Conservation (phyloP, 2,329 filamentous ascomycete species). For the Huntiella moniliformis region DNA sequence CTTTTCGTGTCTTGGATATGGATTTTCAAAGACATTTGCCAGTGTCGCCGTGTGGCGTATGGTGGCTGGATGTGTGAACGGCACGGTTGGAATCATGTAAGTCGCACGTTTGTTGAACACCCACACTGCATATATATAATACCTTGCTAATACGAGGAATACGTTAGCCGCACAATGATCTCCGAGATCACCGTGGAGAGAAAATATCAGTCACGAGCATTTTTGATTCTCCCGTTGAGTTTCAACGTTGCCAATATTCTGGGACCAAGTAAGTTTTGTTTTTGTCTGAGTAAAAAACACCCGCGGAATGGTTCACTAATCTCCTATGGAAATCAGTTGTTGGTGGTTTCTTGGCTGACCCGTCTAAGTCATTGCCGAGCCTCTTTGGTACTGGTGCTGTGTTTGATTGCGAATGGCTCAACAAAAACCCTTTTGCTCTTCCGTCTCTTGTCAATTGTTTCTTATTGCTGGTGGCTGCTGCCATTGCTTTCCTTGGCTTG, state of each 20-base stretch:
- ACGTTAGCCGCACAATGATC: constrained; percentile 26
- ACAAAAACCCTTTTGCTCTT: constrained; percentile 46
- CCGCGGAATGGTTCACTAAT: not conserved
- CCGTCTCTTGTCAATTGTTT: constrained; percentile 48
- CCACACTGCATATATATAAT: no score
- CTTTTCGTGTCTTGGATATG: constrained; percentile 50
- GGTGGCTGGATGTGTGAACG: constrained; percentile 39
- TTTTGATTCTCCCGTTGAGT: constrained; percentile 28
- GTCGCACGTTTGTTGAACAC: constrained; percentile 11
- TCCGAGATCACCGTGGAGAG: constrained; percentile 30
- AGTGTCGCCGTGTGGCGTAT: constrained; percentile 46
- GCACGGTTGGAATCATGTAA: constrained; percentile 30
- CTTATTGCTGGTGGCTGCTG: constrained; percentile 36
- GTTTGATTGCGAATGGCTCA: constrained; percentile 46
- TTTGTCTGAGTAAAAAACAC: not conserved
- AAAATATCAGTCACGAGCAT: constrained; percentile 29
- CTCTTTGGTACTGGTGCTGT: constrained; percentile 42
- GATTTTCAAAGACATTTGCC: constrained; percentile 47
- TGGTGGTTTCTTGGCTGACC: constrained; percentile 51
- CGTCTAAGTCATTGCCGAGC: constrained; percentile 38
- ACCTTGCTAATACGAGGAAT: not conserved
- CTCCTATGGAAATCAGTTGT: constrained; percentile 21
- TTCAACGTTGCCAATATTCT: constrained; percentile 29
- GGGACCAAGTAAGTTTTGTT: constrained; percentile 22
- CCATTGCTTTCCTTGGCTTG: constrained; percentile 41